Percentiles rank a stretch among this genome's conserved stretches.
Evolutionary conservation across 805 yeast species (phyloP).

Genomic region (Huiozyma sinensis): DNA sequence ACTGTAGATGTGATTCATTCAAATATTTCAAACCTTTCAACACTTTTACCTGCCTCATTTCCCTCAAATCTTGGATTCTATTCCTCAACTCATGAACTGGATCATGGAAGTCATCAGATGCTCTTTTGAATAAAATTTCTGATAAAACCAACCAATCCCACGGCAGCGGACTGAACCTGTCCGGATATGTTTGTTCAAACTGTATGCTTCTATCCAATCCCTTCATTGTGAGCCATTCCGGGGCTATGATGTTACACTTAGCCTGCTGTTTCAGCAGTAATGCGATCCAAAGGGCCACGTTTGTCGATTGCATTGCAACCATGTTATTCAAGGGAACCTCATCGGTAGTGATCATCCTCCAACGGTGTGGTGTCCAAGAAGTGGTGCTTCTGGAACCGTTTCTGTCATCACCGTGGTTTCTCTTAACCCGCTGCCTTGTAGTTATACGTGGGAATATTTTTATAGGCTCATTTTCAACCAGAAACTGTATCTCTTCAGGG

Average conservation of each 20-base stretch:
- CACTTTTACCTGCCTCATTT: conserved; percentile 69
- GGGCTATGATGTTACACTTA: conserved; percentile 77
- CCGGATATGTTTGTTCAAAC: conserved; percentile 48
- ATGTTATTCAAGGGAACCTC: conserved; percentile 21
- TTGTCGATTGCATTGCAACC: conserved; percentile 53
- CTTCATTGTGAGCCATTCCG: conserved; percentile 63
- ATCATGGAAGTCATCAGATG: conserved; percentile 69
- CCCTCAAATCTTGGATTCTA: conserved; percentile 72
- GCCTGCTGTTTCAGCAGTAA: conserved; percentile 71
- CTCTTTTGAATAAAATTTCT: conserved; percentile 52
- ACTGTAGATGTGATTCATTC: conserved; percentile 71
- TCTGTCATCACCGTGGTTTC: conserved; percentile 1
- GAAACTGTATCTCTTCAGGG: conserved; percentile 70
- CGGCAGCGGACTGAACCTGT: conserved; percentile 62
- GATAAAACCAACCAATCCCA: conserved; percentile 83
- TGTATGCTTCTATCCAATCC: conserved; percentile 49
- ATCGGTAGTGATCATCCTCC: conserved; percentile 31
- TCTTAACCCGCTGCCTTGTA: conserved; percentile 16
- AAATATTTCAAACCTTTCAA: conserved; percentile 67
- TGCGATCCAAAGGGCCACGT: conserved; percentile 84
- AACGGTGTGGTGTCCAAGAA: conserved; percentile 3
- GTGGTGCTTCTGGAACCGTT: not conserved
- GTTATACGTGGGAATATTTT: conserved; percentile 61
- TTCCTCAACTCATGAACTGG: conserved; percentile 62
- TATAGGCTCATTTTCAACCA: conserved; percentile 71